Evolutionary conservation across 371 early-diverging fungal species (phyloP), one percentile per base, ranked within the genome.

Genomic region (Mucor irregularis): DNA sequence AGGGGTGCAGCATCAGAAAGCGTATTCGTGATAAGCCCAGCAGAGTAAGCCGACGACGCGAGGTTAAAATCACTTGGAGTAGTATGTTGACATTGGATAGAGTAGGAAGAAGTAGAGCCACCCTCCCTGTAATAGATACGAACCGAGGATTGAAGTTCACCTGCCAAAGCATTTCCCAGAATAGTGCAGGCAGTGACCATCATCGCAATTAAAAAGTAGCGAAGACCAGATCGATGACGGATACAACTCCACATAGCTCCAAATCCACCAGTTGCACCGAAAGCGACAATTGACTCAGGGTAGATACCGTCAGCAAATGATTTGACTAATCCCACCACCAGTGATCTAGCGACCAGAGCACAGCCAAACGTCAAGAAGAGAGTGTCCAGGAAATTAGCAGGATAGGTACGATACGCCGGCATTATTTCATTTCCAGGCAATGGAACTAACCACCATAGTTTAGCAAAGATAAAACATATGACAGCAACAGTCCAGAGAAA

Each of bases 401-500:
- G 61, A 30, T 61, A 61, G 1, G 61, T 61, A 33, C 61, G 49
- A 19, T 54, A 61, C 3, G 49, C 37, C 5, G 61, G 61, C 7
- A 61, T 16, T 10, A 35, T 28, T 7, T 40, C 25, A 24, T 33
- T 21, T 4, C 61, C 61, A 35, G 61, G 61, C 13, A 61, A 38
- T 4, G 61, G 61, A 16, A 61, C 54, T 14, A 61, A 21, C 61
- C 61, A 61, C 61, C 61, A 61, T 43, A 54, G 28, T 37, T 47
- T 24, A 8, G 54, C 35, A 5, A 53, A 24, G 10, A 61, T 49
- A 25, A 61, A 48, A 16, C 49, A 49, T 13, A 44, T 26, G 11
- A 61, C 28, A 2, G 61, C 24, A 13, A 61, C 1, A 2, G 34
- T 21, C 61, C 61, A 61, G 2, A 49, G 29, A 16, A 39, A 14